A percentile compares a stretch with the other conserved stretches of the same genome.
Evolutionary conservation across 2,329 filamentous ascomycete genomes (phyloP).

Genomic region (Colletotrichum spaethianum): DNA sequence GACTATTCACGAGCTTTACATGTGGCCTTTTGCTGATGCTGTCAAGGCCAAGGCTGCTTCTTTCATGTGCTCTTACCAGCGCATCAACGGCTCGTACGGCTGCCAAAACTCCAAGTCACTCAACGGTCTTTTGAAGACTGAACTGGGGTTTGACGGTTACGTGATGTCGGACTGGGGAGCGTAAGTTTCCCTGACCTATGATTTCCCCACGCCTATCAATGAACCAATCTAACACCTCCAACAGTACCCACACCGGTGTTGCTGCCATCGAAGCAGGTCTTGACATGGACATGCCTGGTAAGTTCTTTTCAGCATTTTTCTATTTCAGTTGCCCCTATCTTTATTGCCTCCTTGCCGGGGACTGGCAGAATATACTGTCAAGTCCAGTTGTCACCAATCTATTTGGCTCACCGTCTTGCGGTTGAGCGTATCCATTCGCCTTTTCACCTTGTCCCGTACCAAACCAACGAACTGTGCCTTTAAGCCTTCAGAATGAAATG

Average conservation of each 20-base stretch:
- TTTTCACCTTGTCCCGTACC: neutral
- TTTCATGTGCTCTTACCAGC: constrained; percentile 61
- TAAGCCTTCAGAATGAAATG: neutral
- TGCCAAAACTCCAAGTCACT: constrained; percentile 65
- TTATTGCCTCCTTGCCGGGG: too few relatives aligned
- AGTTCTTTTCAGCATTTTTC: neutral
- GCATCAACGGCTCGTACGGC: constrained; percentile 63
- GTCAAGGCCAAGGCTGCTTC: constrained; percentile 50
- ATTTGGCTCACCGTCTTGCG: too few relatives aligned
- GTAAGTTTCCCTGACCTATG: neutral
- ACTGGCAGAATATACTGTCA: too few relatives aligned
- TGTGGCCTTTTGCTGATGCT: constrained; percentile 54
- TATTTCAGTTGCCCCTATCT: neutral
- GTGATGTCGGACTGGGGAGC: constrained; percentile 62
- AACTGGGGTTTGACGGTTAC: constrained; percentile 64
- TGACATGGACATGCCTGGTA: constrained; percentile 67
- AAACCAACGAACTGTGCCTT: neutral
- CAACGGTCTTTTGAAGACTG: constrained; percentile 64
- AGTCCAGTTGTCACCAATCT: too few relatives aligned
- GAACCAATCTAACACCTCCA: neutral
- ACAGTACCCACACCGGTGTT: constrained; percentile 50
- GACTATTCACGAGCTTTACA: constrained; percentile 68
- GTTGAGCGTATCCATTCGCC: too few relatives aligned
- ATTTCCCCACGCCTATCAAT: too few relatives aligned
- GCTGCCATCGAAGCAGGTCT: constrained; percentile 60